Evolutionary conservation across 2,329 filamentous ascomycete species (phyloP).

Genomic region (Scytalidium lignicola): DNA sequence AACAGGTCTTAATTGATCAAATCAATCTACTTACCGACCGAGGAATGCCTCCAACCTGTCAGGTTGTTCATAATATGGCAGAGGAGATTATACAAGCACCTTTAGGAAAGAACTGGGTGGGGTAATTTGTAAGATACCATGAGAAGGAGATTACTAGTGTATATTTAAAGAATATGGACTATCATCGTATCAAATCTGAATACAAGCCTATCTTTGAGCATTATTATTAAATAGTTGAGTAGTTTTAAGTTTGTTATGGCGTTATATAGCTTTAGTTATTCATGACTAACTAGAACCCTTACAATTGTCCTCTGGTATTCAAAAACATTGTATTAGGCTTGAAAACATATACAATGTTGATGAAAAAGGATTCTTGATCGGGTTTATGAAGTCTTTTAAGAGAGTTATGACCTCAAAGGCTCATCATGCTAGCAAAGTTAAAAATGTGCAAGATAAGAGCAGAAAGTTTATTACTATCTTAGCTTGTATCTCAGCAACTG

Average conservation of each 20-base stretch:
- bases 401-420: slow-evolving; percentile 1
- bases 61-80: slow-evolving; percentile 9
- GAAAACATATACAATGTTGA: slow-evolving; percentile 7
- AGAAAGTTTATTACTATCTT: slow-evolving; percentile 2
- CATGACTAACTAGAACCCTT: background rate
- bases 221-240: slow-evolving; percentile 4
- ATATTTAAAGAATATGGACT: slow-evolving; percentile 9
- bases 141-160: slow-evolving; percentile 3
- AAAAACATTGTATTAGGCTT: slow-evolving; percentile 5
- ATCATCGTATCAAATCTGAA: slow-evolving; percentile 2
- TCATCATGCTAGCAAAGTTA: background rate
- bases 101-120: slow-evolving; percentile 9
- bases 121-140: slow-evolving; percentile 2
- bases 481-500: slow-evolving; percentile 4
- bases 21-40: slow-evolving; percentile 7
- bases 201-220: slow-evolving; percentile 4
- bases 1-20: slow-evolving; percentile 4
- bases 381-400: background rate
- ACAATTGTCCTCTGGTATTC: background rate
- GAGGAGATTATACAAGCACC: slow-evolving; percentile 7
- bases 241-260: background rate
- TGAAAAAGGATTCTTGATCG: slow-evolving; percentile 7
- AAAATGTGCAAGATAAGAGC: background rate
- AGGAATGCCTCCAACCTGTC: slow-evolving; percentile 7
- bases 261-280: background rate